Evolutionary conservation across 371 early-diverging fungal species (phyloP).

Genomic region (Massospora cicadina): DNA sequence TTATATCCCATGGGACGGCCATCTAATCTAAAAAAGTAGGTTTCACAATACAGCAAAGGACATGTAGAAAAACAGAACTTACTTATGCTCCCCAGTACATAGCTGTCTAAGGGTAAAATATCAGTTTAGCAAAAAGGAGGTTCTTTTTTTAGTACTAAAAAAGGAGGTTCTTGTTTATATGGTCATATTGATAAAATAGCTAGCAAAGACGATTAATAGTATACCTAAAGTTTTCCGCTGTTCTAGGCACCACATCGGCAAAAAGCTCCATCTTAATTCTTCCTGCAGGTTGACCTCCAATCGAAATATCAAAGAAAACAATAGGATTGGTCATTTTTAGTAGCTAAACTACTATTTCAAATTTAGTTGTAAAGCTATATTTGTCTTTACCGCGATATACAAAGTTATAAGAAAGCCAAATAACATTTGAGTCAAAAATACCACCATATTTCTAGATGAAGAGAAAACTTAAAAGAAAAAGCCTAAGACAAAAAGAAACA

Average conservation of each 20-base stretch:
- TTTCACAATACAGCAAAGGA: not conserved
- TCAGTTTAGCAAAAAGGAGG: constrained; percentile 1
- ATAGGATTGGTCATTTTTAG: constrained; percentile 23
- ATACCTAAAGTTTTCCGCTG: constrained; percentile 94
- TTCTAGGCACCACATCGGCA: constrained; percentile 84
- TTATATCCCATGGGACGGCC: constrained; percentile 78
- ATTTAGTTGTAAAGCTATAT: too few species aligned
- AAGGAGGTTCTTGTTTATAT: too few species aligned
- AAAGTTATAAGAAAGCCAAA: too few species aligned
- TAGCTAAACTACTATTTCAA: too few species aligned
- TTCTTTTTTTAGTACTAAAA: not conserved
- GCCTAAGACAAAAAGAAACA: too few species aligned
- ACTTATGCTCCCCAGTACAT: constrained; percentile 84
- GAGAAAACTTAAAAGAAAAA: too few species aligned
- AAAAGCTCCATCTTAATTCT: constrained; percentile 93
- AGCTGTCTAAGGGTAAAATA: constrained; percentile 33
- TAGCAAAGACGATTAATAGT: not conserved
- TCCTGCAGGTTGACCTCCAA: constrained; percentile 58
- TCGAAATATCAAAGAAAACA: constrained; percentile 60
- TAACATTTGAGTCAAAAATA: too few species aligned
- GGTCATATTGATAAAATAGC: too few species aligned
- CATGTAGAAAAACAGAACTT: constrained; percentile 8
- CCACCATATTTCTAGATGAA: too few species aligned
- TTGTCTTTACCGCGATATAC: too few species aligned
- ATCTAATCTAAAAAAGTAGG: constrained; percentile 28